Base-by-base conservation (phyloP, 140 eudicot genomes). In the Bidens hawaiensis region DNA sequence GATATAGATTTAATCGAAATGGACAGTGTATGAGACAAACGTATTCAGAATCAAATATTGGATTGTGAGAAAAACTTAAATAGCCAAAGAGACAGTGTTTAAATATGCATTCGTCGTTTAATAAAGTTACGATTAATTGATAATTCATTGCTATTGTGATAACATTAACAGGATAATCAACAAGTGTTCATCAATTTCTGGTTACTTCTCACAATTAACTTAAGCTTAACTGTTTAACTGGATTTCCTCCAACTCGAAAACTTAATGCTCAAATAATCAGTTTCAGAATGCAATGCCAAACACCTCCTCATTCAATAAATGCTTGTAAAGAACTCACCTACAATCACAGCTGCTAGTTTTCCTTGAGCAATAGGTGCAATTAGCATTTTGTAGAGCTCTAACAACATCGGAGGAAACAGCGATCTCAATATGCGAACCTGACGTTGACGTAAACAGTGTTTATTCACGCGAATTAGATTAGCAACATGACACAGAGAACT, bases 321-420 rank as follows among this genome's bases (percentile, higher is more conserved):
- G 42, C 11, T 12, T 23, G 7, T 9, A 27, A n/a, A 14, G 15
- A 34, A 64, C 99, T 76, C 73, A 88, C 96, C 99, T 22, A 93
- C 90, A 96, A 88, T 88, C 22, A 75, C 41, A 17, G 96, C 87
- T 5, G 96, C 93, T 30, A 93, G 56, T 75, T 79, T 81, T 26
- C 99, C 96, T 16, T 87, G 88, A 63, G 75, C 85, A 11, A 88
- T 64, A 15, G 99, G 95, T n/a, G 96, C 71, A 75, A 93, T 58
- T 4, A 93, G 83, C 73, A 67, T 76, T 61, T 80, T 81, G 71
- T 82, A 93, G 23, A 88, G 90, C 62, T 93, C 95, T 57, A 93
- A 72, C 66, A 93, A 59, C 27, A 71, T 72, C 1, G 89, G 84
- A 66, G 96, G 99, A 71, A 93, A 88, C 61, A 93, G 57, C 0